Conservation (phyloP, 805 yeast species). For the Cyberlindnera xishuangbannaensis region DNA sequence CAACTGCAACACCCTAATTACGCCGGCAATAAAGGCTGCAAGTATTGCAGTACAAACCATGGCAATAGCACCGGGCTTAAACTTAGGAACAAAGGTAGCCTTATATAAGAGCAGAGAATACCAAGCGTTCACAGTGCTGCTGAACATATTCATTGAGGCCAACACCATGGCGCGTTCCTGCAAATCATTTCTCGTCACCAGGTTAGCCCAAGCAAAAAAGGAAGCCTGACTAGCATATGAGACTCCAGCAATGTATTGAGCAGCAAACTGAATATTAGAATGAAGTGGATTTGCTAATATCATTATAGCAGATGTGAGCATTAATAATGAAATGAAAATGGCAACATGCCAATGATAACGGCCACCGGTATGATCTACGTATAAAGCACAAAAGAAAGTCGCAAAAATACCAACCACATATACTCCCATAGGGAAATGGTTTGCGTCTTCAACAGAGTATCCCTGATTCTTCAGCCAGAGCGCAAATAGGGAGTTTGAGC, state of each 20-base stretch:
- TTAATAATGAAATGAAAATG: constrained; percentile 34
- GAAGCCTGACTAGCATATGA: constrained; percentile 56
- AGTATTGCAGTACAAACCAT: constrained; percentile 46
- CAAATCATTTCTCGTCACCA: constrained; percentile 50
- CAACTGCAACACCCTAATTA: constrained; percentile 39
- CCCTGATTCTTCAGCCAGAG: constrained; percentile 37
- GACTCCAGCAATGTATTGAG: constrained; percentile 50
- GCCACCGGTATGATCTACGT: constrained; percentile 36
- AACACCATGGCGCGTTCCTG: constrained; percentile 60
- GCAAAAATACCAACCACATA: constrained; percentile 45
- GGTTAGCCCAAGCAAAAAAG: constrained; percentile 60
- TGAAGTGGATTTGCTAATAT: constrained; percentile 36
- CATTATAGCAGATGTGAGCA: constrained; percentile 44
- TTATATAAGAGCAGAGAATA: constrained; percentile 51
- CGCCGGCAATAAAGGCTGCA: constrained; percentile 34
- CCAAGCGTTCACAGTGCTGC: constrained; percentile 61
- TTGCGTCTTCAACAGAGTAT: constrained; percentile 40
- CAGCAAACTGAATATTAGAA: constrained; percentile 38
- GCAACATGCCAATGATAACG: constrained; percentile 50
- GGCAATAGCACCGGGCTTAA: constrained; percentile 49
- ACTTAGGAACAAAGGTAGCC: constrained; percentile 47
- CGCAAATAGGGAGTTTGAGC: constrained; percentile 41
- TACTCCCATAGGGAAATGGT: constrained; percentile 51
- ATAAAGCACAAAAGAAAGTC: constrained; percentile 38
- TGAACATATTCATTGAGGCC: constrained; percentile 63